Evolutionary conservation across 192 early-diverging fungal genomes (phyloP).

Genomic region (Dissophora ornata): DNA sequence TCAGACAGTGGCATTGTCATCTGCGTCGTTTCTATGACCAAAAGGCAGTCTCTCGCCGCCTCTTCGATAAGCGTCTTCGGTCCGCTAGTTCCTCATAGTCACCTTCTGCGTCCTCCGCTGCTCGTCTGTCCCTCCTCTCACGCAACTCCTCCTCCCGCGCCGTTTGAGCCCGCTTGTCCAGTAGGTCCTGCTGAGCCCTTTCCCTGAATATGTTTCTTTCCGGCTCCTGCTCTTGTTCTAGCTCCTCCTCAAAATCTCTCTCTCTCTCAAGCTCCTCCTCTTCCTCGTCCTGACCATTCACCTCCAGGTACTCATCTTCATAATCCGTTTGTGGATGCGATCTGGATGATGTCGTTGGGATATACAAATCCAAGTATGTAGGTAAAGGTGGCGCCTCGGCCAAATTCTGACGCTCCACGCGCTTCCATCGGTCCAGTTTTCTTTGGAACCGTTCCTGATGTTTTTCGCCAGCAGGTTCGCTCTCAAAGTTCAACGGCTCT

Average conservation of each 20-base stretch:
- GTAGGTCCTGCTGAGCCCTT: too few relatives aligned
- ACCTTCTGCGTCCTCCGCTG: not conserved
- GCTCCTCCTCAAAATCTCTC: conserved; percentile 27
- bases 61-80: conserved; percentile 3
- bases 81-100: not conserved
- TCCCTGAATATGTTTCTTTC: too few relatives aligned
- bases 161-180: conserved; percentile 5
- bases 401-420: conserved; percentile 33
- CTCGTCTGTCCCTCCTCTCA: not conserved
- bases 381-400: conserved; percentile 66
- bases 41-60: conserved; percentile 7
- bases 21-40: conserved; percentile 4
- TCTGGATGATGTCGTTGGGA: conserved; percentile 64
- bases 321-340: conserved; percentile 14
- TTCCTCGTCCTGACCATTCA: conserved; percentile 15
- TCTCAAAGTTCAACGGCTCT: conserved; percentile 64
- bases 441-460: conserved; percentile 55
- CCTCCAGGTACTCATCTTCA: conserved; percentile 58
- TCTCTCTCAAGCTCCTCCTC: not conserved
- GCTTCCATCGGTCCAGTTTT: conserved; percentile 55
- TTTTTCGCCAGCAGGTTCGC: conserved; percentile 53
- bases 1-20: too few relatives aligned
- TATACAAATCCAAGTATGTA: conserved; percentile 58
- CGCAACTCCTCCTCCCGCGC: conserved; percentile 27
- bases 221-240: conserved; percentile 59